A percentile compares a stretch with the other conserved stretches of the same genome.
Evolutionary conservation across 2,329 filamentous ascomycete species (phyloP).

Genomic region (Mariannaea sp.): DNA sequence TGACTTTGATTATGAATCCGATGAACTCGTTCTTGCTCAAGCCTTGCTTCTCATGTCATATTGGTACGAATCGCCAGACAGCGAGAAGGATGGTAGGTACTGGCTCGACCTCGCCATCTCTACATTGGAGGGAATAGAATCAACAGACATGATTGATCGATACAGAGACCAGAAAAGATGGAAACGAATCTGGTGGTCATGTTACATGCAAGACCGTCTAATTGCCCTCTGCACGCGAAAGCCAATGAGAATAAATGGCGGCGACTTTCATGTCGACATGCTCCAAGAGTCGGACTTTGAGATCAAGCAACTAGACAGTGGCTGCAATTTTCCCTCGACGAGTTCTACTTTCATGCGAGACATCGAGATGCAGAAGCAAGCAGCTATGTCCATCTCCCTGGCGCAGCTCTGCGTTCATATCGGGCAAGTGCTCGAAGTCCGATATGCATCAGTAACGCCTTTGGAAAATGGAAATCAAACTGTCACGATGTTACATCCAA

Average conservation of each 20-base stretch:
- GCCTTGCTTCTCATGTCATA: slow-evolving; percentile 91
- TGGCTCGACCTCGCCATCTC: slow-evolving; percentile 99
- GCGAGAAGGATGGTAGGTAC: slow-evolving; percentile 97
- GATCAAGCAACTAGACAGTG: slow-evolving; percentile 67
- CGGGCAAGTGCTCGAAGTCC: slow-evolving; percentile 83
- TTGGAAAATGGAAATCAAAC: slow-evolving; percentile 92
- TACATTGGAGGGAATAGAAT: no score
- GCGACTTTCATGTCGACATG: slow-evolving; percentile 94
- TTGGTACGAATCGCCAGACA: slow-evolving; percentile 96
- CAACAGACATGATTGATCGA: no score
- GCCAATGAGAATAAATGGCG: slow-evolving; percentile 87
- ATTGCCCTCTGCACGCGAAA: slow-evolving; percentile 93
- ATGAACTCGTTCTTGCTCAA: slow-evolving; percentile 87
- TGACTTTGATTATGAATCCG: slow-evolving; percentile 92
- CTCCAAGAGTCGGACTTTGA: slow-evolving; percentile 80
- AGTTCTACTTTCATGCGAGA: slow-evolving; percentile 65
- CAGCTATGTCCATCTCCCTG: slow-evolving; percentile 91
- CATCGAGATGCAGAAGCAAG: slow-evolving; percentile 71
- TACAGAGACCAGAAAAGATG: slow-evolving; percentile 85
- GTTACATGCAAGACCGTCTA: slow-evolving; percentile 90
- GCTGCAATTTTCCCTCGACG: slow-evolving; percentile 73
- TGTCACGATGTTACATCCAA: slow-evolving; percentile 77
- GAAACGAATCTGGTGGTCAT: slow-evolving; percentile 98
- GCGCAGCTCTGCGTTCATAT: slow-evolving; percentile 88
- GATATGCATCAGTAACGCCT: slow-evolving; percentile 87